Percentiles rank a stretch among this genome's conserved stretches.
Evolutionary conservation across 805 yeast genomes (phyloP).

Genomic region (Lipomyces japonicus): DNA sequence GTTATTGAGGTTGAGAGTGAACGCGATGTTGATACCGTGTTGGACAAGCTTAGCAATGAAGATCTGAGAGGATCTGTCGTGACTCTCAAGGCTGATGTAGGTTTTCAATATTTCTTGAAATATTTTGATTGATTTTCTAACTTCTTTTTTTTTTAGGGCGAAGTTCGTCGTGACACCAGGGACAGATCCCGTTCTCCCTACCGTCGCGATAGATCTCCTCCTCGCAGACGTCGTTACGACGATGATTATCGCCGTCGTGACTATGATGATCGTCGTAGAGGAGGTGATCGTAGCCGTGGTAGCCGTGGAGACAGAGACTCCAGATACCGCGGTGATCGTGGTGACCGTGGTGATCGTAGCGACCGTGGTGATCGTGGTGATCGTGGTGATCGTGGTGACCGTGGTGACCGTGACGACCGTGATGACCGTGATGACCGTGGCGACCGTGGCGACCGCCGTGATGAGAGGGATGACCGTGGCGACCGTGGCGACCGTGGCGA

Average conservation of each 20-base stretch:
- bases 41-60: constrained; percentile 64
- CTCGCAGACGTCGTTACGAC: constrained; percentile 34
- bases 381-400: no score
- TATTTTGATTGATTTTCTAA: not conserved
- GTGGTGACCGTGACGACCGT: no score
- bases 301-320: constrained; percentile 11
- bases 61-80: constrained; percentile 68
- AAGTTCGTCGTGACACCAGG: constrained; percentile 6
- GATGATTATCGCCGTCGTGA: constrained; percentile 28
- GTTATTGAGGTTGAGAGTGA: constrained; percentile 42
- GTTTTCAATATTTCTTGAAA: constrained; percentile 1
- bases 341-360: constrained; percentile 29
- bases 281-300: constrained; percentile 47
- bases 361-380: no score
- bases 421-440: no score
- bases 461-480: constrained; percentile 28
- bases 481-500: no score
- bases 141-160: not conserved
- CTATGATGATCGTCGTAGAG: constrained; percentile 30
- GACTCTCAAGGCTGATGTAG: constrained; percentile 68
- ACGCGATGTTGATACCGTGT: constrained; percentile 68
- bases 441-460: constrained; percentile 23
- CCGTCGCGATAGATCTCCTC: constrained; percentile 26
- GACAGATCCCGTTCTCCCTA: constrained; percentile 34
- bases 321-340: constrained; percentile 18